Percentiles rank a stretch among this genome's conserved stretches.
These are phyloP conservation scores for Cronartium ribicola DNA, from an alignment of 1,284 basidiomycete genomes.

Conservation along the genomic window DNA sequence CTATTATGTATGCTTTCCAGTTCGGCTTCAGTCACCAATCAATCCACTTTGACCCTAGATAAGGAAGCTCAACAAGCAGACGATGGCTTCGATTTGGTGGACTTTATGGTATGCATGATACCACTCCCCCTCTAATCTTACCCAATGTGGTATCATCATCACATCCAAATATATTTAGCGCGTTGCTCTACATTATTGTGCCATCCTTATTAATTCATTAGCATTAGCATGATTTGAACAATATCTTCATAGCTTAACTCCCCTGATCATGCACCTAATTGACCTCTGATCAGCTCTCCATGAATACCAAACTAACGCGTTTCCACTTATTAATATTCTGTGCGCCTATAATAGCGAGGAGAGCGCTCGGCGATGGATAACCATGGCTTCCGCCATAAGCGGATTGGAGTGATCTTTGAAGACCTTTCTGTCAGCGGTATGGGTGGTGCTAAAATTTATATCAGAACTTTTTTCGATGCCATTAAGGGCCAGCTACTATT, in stretches of 20 bases:
- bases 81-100: not conserved
- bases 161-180: not conserved
- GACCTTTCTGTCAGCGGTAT: not conserved
- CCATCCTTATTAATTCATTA: too few relatives aligned
- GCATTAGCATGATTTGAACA: too few relatives aligned
- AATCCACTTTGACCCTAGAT: too few relatives aligned
- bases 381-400: conserved; percentile 6
- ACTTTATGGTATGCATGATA: not conserved
- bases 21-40: too few relatives aligned
- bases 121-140: not conserved
- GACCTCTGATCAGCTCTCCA: too few relatives aligned
- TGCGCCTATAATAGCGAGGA: too few relatives aligned
- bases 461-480: not conserved
- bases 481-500: not conserved
- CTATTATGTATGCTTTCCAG: too few relatives aligned
- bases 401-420: conserved; percentile 1
- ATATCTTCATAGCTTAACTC: too few relatives aligned
- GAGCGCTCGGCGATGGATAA: not conserved
- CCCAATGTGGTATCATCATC: not conserved
- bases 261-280: too few relatives aligned
- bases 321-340: too few relatives aligned
- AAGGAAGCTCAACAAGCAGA: conserved; percentile 1
- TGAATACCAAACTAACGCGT: too few relatives aligned
- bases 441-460: conserved; percentile 2
- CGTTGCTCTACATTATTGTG: not conserved